Percentiles rank a stretch among this genome's conserved stretches.
These are phyloP conservation scores for Wickerhamomyces strasburgensis DNA, from an alignment of 805 yeast species.

Conservation along the genomic window DNA sequence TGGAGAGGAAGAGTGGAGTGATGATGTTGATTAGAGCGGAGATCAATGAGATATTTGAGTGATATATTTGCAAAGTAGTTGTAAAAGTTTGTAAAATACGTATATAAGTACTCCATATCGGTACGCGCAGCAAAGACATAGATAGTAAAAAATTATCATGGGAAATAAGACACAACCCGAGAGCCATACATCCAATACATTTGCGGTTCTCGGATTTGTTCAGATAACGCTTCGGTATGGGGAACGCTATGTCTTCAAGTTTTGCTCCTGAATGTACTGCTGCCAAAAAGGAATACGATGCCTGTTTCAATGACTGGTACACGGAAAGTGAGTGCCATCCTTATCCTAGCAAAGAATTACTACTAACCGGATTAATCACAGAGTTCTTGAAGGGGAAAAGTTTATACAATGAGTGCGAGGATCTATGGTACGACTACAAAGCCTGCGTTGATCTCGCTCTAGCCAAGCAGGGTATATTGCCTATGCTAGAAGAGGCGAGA, in stretches of 20 bases:
- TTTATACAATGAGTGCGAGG: conserved; percentile 82
- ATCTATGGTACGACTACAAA: conserved; percentile 81
- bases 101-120: too few species aligned
- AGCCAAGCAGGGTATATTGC: conserved; percentile 69
- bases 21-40: conserved; percentile 3
- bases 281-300: conserved; percentile 79
- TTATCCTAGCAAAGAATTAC: background rate
- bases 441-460: conserved; percentile 73
- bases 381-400: conserved; percentile 54
- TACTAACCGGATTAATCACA: conserved; percentile 5
- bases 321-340: conserved; percentile 54
- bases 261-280: conserved; percentile 97
- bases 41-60: background rate
- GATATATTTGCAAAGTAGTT: background rate
- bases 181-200: too few species aligned
- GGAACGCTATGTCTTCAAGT: conserved; percentile 73
- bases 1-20: conserved; percentile 19
- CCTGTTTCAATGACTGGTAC: conserved; percentile 94
- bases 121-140: too few species aligned
- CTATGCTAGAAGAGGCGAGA: conserved; percentile 83
- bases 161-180: too few species aligned
- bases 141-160: too few species aligned
- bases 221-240: conserved; percentile 43
- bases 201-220: too few species aligned
- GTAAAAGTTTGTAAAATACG: background rate